Percentiles rank a stretch among this genome's conserved stretches.
Evolutionary conservation across 306 rosid species (phyloP).

Genomic region (Rosa persica): DNA sequence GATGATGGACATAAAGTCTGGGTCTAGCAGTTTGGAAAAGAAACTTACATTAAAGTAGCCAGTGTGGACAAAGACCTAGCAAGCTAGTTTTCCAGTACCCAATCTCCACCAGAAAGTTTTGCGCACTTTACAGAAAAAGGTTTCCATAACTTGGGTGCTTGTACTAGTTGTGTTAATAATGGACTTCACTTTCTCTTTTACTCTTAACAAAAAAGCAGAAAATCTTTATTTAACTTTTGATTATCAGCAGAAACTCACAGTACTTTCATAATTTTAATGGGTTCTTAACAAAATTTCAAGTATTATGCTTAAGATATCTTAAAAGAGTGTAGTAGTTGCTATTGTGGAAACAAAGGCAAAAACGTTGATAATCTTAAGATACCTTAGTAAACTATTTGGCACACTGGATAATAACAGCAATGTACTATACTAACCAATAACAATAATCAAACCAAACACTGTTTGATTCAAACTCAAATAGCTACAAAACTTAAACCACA

Average conservation of each 20-base stretch:
- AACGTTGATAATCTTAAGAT: neutral
- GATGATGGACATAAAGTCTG: conserved; percentile 30
- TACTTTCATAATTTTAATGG: neutral
- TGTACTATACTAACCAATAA: neutral
- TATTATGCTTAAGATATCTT: neutral
- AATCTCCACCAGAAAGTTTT: conserved; percentile 12
- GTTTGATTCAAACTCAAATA: conserved; percentile 14
- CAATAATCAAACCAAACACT: conserved; percentile 5
- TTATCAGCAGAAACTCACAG: neutral
- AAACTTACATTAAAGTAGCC: conserved; percentile 7
- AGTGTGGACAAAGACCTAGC: neutral
- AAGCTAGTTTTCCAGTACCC: neutral
- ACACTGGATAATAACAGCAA: neutral
- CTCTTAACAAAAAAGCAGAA: neutral
- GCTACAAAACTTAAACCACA: conserved; percentile 1
- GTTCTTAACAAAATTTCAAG: neutral
- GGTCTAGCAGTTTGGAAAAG: conserved; percentile 27
- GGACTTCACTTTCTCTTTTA: neutral
- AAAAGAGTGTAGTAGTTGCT: neutral
- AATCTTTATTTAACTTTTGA: neutral
- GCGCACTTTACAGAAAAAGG: conserved; percentile 6
- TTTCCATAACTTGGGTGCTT: neutral
- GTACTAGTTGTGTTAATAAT: neutral
- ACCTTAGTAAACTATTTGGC: neutral
- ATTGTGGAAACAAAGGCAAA: neutral